Base-by-base conservation (phyloP, 257 asterid species). In the Craterostigma plantagineum region DNA sequence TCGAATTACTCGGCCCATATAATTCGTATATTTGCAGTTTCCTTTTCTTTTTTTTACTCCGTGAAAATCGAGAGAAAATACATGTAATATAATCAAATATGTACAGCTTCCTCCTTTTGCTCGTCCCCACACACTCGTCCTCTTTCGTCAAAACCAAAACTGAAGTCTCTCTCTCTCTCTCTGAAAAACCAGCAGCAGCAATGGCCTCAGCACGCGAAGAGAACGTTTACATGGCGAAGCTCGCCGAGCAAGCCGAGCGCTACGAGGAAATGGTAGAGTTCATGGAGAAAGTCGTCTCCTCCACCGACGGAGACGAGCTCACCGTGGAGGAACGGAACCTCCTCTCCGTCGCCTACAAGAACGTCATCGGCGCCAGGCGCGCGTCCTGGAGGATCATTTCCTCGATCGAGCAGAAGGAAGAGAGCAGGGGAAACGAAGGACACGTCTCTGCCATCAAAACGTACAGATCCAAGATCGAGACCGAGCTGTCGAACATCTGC, bases 321-420 rank as follows among this genome's bases (percentile, higher is more conserved):
- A 61, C 90, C 43, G 74, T 75, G n/a, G 93, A 76, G 76, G 90
- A 79, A 58, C 84, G 93, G 11, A 79, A 79, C 69, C 92, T 79
- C 30, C 30, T 23, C 30, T 23, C 30, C 30, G 30, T 23, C 30
- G 30, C 30, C 30, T 23, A 23, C 30, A 23, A 23, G 30, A 79
- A 79, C 60, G 93, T 80, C 61, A 73, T 80, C 74, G 93, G 90
- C 42, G 80, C 93, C 34, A 58, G 90, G 1, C 74, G 90, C 36
- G 87, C 90, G 40, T 77, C 93, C 46, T 79, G 90, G 90, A 34
- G 90, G 17, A 73, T 79, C 40, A 73, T 79, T 38, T 76, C 90
- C 0, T 80, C 93, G 27, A 76, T 80, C 30, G 30, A 23, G 30
- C 62, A 79, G 66, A 79, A 79, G 64, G 92, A 79, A 63, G 90